Evolutionary conservation across 2,329 filamentous ascomycete species (phyloP).

Genomic region (Neofusicoccum cordaticola): DNA sequence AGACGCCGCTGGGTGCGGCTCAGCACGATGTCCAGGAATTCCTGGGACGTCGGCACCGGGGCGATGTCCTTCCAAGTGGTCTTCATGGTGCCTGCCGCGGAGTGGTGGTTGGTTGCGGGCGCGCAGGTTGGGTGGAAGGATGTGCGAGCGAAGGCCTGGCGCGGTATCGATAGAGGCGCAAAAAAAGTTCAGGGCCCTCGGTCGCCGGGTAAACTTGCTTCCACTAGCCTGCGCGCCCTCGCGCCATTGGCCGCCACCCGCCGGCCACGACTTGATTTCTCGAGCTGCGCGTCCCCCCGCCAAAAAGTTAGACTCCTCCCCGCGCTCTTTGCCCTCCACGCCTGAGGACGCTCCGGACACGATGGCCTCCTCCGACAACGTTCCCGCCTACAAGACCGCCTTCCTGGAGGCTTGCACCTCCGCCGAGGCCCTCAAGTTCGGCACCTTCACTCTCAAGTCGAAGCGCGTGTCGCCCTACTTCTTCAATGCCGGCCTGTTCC

Average conservation of each 20-base stretch:
- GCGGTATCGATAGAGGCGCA: slow-evolving; percentile 19
- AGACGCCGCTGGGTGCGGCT: slow-evolving; percentile 81
- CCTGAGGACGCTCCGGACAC: not conserved
- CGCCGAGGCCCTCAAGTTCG: slow-evolving; percentile 72
- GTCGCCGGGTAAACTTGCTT: slow-evolving; percentile 15
- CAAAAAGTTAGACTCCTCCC: slow-evolving; percentile 13
- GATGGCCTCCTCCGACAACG: slow-evolving; percentile 15
- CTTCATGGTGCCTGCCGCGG: slow-evolving; percentile 23
- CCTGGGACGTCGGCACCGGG: slow-evolving; percentile 85
- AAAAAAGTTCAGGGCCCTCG: slow-evolving; percentile 15
- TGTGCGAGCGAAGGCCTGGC: not conserved
- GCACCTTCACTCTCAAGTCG: slow-evolving; percentile 86
- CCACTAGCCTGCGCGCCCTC: not conserved
- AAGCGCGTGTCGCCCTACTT: slow-evolving; percentile 91
- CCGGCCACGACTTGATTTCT: not conserved
- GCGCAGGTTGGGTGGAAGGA: not conserved
- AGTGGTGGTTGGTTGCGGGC: not conserved
- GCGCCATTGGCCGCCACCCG: not conserved
- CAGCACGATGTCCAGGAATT: slow-evolving; percentile 96
- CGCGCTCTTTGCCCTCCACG: not conserved
- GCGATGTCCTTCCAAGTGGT: slow-evolving; percentile 62
- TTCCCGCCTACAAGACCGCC: slow-evolving; percentile 57
- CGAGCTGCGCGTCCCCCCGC: not conserved
- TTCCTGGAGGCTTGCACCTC: slow-evolving; percentile 69
- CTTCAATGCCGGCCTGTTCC: slow-evolving; percentile 93